Conservation (phyloP, 2,329 filamentous ascomycete genomes). For the Immersiporthe knoxdaviesiana region DNA sequence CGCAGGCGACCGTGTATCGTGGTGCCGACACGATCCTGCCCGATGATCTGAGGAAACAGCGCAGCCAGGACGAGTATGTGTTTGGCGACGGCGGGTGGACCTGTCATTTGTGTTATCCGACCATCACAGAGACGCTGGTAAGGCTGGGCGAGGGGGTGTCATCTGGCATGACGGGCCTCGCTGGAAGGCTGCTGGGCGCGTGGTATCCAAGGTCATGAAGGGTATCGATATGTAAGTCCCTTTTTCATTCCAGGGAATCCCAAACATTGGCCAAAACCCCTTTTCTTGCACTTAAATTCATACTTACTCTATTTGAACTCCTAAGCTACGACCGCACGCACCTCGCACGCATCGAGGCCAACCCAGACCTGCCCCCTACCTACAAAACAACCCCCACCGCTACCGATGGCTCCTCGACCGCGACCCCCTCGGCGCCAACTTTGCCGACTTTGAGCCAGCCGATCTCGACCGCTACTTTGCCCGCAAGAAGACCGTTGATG, state of each 20-base stretch:
- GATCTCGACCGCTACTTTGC: conserved; percentile 22
- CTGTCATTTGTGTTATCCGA: conserved; percentile 49
- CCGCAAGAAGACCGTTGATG: conserved; percentile 24
- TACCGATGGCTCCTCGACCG: conserved; percentile 46
- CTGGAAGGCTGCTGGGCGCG: conserved; percentile 44
- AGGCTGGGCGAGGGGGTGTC: conserved; percentile 42
- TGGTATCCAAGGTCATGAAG: conserved; percentile 46
- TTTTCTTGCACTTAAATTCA: no score
- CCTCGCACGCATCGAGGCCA: conserved; percentile 39
- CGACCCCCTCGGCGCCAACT: conserved; percentile 44
- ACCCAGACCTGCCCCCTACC: conserved; percentile 48
- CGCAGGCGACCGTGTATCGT: conserved; percentile 48
- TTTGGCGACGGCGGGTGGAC: conserved; percentile 50
- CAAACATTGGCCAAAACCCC: no score
- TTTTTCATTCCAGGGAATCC: no score
- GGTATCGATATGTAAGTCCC: conserved; percentile 47
- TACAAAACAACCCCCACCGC: conserved; percentile 39
- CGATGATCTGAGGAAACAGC: conserved; percentile 41
- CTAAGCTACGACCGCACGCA: conserved; percentile 30
- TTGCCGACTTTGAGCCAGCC: conserved; percentile 36
- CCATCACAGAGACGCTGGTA: conserved; percentile 43
- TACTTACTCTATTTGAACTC: no score
- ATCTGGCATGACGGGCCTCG: conserved; percentile 49
- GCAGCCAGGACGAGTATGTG: conserved; percentile 36
- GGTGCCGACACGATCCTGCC: conserved; percentile 45